Evolutionary conservation across 2,329 filamentous ascomycete species (phyloP).

Genomic region (Trichoderma citrinoviride): DNA sequence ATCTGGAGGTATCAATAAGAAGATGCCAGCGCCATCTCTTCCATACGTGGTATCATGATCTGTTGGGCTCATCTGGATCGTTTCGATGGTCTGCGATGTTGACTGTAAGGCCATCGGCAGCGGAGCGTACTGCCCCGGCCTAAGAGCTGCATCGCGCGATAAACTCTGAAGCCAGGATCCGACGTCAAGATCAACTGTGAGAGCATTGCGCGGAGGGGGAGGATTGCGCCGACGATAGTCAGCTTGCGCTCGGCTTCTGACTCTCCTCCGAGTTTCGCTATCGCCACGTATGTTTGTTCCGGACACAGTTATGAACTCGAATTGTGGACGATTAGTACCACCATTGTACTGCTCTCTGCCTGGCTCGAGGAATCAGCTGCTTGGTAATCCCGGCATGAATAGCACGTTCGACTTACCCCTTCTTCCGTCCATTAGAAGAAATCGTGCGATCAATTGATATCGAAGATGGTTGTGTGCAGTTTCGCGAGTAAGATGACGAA

Average conservation of each 20-base stretch:
- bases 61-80: background rate
- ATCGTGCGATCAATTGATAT: background rate
- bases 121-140: background rate
- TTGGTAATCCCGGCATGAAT: background rate
- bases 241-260: conserved; percentile 11
- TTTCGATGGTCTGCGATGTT: background rate
- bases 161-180: conserved; percentile 12
- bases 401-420: background rate
- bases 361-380: background rate
- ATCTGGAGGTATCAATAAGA: background rate
- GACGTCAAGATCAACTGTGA: conserved; percentile 13
- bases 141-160: background rate
- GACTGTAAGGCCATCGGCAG: background rate
- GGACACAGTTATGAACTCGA: conserved; percentile 13
- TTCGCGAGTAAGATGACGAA: background rate
- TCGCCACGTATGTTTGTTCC: conserved; percentile 11
- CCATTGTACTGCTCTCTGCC: background rate
- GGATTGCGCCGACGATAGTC: conserved; percentile 16
- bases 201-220: conserved; percentile 1
- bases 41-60: too few species aligned
- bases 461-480: background rate
- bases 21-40: background rate
- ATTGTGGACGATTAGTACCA: background rate
- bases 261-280: conserved; percentile 7
- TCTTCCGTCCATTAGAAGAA: background rate